These are phyloP conservation scores for Didymella exigua DNA, from an alignment of 2,329 filamentous ascomycete species.

Conservation along the genomic window DNA sequence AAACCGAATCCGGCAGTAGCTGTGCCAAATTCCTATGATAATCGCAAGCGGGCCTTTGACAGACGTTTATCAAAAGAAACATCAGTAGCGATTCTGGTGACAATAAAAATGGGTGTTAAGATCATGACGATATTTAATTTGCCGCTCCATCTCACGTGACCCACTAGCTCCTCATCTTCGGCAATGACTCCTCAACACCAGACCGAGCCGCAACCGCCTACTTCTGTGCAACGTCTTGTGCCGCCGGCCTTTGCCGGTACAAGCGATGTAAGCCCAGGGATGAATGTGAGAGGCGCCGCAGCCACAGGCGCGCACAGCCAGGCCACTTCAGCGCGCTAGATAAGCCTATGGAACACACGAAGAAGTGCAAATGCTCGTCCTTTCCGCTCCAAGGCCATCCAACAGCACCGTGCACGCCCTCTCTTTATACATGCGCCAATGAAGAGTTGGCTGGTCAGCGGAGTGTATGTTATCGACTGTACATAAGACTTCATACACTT, in stretches of 20 bases:
- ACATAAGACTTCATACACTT: constrained; percentile 8
- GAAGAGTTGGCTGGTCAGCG: background rate
- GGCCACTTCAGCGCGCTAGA: constrained; percentile 13
- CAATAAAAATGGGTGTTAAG: no score
- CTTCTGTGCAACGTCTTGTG: background rate
- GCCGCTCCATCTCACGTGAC: constrained; percentile 1
- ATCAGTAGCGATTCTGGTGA: no score
- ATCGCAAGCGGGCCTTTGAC: background rate
- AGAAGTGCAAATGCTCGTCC: constrained; percentile 20
- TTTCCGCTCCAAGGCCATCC: constrained; percentile 16
- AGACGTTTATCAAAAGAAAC: background rate
- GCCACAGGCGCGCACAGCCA: constrained; percentile 13
- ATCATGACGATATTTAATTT: no score
- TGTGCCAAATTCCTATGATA: background rate
- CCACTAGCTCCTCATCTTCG: background rate
- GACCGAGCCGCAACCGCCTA: background rate
- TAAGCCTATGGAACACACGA: constrained; percentile 18
- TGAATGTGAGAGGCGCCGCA: constrained; percentile 1
- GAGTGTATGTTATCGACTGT: background rate
- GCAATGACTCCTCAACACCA: background rate
- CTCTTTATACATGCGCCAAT: constrained; percentile 14
- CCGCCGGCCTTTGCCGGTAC: background rate
- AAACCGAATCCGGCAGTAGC: background rate
- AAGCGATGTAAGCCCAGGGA: background rate
- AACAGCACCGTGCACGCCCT: constrained; percentile 3